Evolutionary conservation across 1,284 basidiomycete genomes (phyloP), one percentile per base, ranked within the genome.

Genomic region (Xanthoconium separans): DNA sequence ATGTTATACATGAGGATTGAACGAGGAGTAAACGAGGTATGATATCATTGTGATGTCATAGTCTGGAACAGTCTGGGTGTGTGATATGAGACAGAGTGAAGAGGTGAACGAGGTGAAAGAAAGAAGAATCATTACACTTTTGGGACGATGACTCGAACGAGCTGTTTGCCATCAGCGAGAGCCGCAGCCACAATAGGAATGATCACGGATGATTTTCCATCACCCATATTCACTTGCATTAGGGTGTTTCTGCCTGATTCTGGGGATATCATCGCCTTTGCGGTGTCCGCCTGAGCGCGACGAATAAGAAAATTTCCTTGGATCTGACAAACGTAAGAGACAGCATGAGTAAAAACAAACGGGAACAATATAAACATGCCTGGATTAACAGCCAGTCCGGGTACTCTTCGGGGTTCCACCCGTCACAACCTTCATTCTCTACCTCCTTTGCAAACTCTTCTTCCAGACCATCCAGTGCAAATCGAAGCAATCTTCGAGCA

Each of bases 141-240:
- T 20, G 79, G 70, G 20, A 79, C 74, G 4, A 81, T 61, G 5
- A 82, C 73, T n/a, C 80, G 72, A 11, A 75, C 74, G 7, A 82
- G 66, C n/a, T 66, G 73, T 3, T 66, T 46, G 1, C 75, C 72
- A 56, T 81, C 64, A 0, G 80, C 75, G 6, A 81, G 63, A n/a
- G 70, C 66, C n/a, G n/a, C n/a, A n/a, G n/a, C n/a, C n/a, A n/a
- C n/a, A 27, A 82, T 65, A 3, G 80, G 79, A 1, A 78, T 71
- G 36, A 82, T 81, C 12, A 82, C 50, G 12, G 50, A 51, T 4
- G 50, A 51, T 24, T 53, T 53, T 3, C 51, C 51, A 1, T n/a
- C n/a, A n/a, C 50, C 45, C 36, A 51, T 51, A 12, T 40, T 40
- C 2, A 51, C 29, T n/a, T 51, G 50, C 29, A 51, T 39, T 2